These are phyloP conservation scores for Phytophthora fragariae DNA, from an alignment of 352 stramenopile species.

Conservation along the genomic window DNA sequence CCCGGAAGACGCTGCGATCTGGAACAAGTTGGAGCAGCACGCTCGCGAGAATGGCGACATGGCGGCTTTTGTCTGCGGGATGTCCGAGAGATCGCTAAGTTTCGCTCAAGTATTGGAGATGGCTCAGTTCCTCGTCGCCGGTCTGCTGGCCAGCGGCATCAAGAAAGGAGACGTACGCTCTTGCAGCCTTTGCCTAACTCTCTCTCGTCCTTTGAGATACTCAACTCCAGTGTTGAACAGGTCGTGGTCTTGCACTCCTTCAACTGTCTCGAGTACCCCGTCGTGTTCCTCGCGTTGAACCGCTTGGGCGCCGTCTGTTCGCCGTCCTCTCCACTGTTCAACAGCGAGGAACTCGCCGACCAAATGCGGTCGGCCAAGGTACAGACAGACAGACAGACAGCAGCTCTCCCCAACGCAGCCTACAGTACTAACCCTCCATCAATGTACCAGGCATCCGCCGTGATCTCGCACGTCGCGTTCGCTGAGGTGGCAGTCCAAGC, in stretches of 20 bases:
- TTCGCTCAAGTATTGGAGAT: slow-evolving; percentile 40
- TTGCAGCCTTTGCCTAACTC: not conserved
- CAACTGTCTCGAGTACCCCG: slow-evolving; percentile 65
- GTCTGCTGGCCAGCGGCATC: slow-evolving; percentile 44
- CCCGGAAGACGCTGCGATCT: slow-evolving; percentile 46
- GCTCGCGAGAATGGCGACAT: slow-evolving; percentile 36
- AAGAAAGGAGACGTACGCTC: slow-evolving; percentile 55
- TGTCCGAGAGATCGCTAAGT: slow-evolving; percentile 44
- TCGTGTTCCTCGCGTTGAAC: slow-evolving; percentile 54
- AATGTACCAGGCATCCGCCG: slow-evolving; percentile 19
- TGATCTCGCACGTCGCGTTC: slow-evolving; percentile 50
- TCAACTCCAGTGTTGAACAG: slow-evolving; percentile 24
- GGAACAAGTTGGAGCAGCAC: slow-evolving; percentile 51
- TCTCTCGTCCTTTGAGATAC: not conserved
- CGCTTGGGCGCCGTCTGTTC: slow-evolving; percentile 51
- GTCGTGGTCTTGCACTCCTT: slow-evolving; percentile 54
- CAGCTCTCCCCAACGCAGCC: not conserved
- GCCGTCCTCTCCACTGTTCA: slow-evolving; percentile 49
- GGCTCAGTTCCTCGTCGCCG: slow-evolving; percentile 36
- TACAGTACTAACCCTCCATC: not conserved
- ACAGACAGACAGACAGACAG: not conserved
- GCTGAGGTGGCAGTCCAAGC: slow-evolving; percentile 30
- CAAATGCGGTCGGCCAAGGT: slow-evolving; percentile 51
- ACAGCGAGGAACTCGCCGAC: slow-evolving; percentile 41
- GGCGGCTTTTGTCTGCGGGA: slow-evolving; percentile 47